Evolutionary conservation across 192 early-diverging fungal species (phyloP).

Genomic region (Podila verticillata): DNA sequence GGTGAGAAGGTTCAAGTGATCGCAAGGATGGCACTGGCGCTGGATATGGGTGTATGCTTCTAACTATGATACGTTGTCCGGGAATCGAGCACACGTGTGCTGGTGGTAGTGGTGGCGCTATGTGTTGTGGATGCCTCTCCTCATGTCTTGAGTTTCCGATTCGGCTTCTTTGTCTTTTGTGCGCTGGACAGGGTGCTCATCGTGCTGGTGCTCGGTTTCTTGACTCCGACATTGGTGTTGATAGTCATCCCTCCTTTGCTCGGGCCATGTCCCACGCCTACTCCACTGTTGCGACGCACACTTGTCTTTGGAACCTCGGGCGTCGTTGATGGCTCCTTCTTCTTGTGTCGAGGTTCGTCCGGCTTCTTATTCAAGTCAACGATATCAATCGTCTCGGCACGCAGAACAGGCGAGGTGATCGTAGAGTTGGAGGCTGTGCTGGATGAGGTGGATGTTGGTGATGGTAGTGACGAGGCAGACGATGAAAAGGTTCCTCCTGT

Average conservation of each 20-base stretch:
- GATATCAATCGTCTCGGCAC: not conserved
- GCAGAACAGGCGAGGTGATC: slow-evolving; percentile 6
- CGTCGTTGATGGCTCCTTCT: not conserved
- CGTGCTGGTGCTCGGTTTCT: slow-evolving; percentile 9
- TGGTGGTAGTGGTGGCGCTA: too few relatives aligned
- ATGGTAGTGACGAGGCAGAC: slow-evolving; percentile 3
- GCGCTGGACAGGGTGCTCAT: not conserved
- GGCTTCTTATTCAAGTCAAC: not conserved
- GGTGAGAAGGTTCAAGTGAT: too few relatives aligned
- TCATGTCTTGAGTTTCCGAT: slow-evolving; percentile 11
- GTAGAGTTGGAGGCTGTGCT: slow-evolving; percentile 27
- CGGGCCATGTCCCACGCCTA: not conserved
- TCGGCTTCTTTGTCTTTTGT: slow-evolving; percentile 15
- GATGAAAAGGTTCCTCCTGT: not conserved
- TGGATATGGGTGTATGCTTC: too few relatives aligned
- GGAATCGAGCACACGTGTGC: too few relatives aligned
- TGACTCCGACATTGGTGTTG: slow-evolving; percentile 3
- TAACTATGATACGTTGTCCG: too few relatives aligned
- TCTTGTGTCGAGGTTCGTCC: not conserved
- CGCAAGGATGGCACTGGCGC: too few relatives aligned
- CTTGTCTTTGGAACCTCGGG: not conserved
- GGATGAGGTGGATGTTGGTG: slow-evolving; percentile 13
- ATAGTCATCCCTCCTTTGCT: slow-evolving; percentile 16
- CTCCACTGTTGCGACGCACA: not conserved
- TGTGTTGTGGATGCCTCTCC: too few relatives aligned